Base-by-base conservation (phyloP, 805 yeast species). In the Hanseniaspora nectarophila region DNA sequence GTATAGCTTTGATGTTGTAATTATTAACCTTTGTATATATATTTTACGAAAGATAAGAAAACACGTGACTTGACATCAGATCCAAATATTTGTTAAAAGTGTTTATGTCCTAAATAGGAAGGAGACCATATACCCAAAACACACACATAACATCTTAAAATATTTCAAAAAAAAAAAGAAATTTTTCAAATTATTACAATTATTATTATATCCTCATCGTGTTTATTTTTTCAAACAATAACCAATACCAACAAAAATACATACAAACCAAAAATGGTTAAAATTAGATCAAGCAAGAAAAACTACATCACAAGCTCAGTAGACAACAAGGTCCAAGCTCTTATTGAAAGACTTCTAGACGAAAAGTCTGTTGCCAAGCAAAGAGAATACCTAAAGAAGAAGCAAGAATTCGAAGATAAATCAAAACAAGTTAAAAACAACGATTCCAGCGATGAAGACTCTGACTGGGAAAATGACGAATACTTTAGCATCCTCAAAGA, bases 341-440 rank as follows among this genome's bases (percentile, higher is more conserved):
- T 78, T 20, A 73, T 83, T 1, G 76, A 77, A 59, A 68, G 72
- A 12, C 65, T 82, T 34, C 67, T 83, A 24, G 85, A 80, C 34
- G 83, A 79, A 56, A 75, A 74, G 59, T 74, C 85, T 0, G 68
- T 70, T 10, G 72, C 70, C n/a, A 60, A 59, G 43, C 65, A 62
- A 40, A 60, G 68, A 37, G 63, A 60, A 18, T 68, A 66, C 13
- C 66, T 67, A 16, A 54, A 55, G 12, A 42, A 51, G n/a, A 43
- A 53, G 18, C 46, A 46, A 26, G 47, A 48, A 20, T 48, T 16
- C 26, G 52, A 46, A 29, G 63, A 61, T 2, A 72, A 71, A 45
- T 71, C 73, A 2, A 29, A 33, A 34, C 34, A 50, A 12, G 54
- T 45, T 5, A 47, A 53, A 18, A 56, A 54, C 23, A 53, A 43